These are phyloP conservation scores for Eucalyptus tenuipes DNA, from an alignment of 345 rosid genomes.

Conservation along the genomic window DNA sequence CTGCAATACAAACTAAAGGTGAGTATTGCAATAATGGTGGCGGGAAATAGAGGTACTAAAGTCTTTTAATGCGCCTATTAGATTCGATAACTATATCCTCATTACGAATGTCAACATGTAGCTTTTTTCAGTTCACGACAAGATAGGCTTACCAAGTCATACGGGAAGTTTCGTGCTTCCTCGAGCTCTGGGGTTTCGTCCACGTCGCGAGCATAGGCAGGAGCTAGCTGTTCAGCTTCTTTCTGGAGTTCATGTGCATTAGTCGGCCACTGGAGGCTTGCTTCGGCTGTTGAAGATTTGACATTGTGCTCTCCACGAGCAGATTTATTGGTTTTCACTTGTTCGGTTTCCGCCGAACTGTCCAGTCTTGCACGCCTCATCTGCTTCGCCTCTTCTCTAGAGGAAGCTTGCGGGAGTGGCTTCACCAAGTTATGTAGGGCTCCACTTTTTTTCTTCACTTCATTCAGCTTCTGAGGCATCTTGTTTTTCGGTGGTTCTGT, in stretches of 20 bases:
- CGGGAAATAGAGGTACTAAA: background rate
- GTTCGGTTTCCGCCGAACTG: background rate
- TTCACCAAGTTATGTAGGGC: constrained; percentile 8
- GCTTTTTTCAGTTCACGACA: background rate
- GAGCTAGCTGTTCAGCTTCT: constrained; percentile 18
- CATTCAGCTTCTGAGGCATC: constrained; percentile 19
- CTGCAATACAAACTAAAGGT: background rate
- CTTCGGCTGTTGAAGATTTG: background rate
- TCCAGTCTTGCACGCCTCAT: background rate
- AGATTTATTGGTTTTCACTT: constrained; percentile 14
- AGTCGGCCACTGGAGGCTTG: constrained; percentile 7
- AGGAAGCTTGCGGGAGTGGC: constrained; percentile 14
- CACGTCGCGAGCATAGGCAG: background rate
- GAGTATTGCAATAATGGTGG: background rate
- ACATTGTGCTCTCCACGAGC: background rate
- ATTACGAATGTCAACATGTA: background rate
- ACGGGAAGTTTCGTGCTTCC: constrained; percentile 10
- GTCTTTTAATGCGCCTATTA: background rate
- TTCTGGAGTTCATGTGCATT: constrained; percentile 5
- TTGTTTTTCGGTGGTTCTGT: constrained; percentile 8
- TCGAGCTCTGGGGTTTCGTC: constrained; percentile 7
- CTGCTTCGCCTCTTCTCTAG: constrained; percentile 19
- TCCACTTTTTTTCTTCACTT: constrained; percentile 20
- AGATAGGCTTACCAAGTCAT: constrained; percentile 33
- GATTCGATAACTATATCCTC: background rate